Conservation (phyloP, 2,329 filamentous ascomycete species). For the Ceratocystis albifundus region DNA sequence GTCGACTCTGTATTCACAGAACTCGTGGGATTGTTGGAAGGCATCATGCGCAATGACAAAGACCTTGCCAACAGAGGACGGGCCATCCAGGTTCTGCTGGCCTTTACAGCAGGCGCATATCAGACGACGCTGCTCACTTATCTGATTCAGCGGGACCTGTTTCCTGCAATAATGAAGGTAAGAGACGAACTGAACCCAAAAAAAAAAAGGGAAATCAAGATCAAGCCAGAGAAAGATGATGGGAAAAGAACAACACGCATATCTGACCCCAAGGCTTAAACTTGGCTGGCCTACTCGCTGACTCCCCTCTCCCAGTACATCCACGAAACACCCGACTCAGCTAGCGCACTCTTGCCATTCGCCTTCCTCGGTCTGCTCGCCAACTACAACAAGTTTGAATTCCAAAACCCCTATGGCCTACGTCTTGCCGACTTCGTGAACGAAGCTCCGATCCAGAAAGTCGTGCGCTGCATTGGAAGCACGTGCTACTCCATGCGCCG, state of each 20-base stretch:
- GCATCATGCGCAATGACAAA: conserved; percentile 65
- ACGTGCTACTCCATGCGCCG: conserved; percentile 57
- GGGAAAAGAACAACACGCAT: not conserved
- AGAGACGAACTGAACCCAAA: no score
- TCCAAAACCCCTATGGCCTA: conserved; percentile 88
- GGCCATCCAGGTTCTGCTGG: conserved; percentile 69
- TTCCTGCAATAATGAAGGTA: conserved; percentile 90
- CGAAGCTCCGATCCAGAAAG: conserved; percentile 70
- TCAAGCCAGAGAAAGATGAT: no score
- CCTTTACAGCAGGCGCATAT: conserved; percentile 85
- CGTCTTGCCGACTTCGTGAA: conserved; percentile 94
- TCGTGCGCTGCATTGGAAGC: conserved; percentile 63
- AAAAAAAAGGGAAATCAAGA: no score
- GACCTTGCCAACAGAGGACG: conserved; percentile 33
- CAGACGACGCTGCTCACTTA: conserved; percentile 90
- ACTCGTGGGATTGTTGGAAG: conserved; percentile 72
- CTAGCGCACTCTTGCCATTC: conserved; percentile 60
- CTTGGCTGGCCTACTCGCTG: no score
- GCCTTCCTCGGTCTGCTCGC: conserved; percentile 73
- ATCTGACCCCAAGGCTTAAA: no score
- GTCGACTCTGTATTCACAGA: conserved; percentile 81
- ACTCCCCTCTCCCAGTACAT: conserved; percentile 48
- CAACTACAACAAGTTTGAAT: conserved; percentile 99
- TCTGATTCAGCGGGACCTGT: conserved; percentile 86
- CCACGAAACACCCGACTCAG: conserved; percentile 59